These are phyloP conservation scores for Rickenella mellea DNA, from an alignment of 768 basidiomycete species.

Conservation along the genomic window DNA sequence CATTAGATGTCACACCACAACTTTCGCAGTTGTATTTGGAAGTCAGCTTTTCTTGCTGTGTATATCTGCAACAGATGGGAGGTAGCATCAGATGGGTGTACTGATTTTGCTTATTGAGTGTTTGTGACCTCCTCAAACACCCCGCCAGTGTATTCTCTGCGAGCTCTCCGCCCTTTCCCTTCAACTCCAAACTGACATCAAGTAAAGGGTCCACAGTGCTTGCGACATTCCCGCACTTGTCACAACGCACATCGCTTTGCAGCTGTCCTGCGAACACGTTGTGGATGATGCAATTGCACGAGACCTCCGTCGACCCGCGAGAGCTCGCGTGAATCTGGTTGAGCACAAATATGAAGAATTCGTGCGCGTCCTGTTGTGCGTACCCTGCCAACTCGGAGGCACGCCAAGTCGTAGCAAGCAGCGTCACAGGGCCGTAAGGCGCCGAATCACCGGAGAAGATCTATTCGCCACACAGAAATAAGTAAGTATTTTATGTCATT, in stretches of 20 bases:
- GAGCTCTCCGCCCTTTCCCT: conserved; percentile 36
- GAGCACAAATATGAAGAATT: conserved; percentile 73
- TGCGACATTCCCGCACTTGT: conserved; percentile 69
- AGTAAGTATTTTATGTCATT: background rate
- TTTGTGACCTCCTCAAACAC: conserved; percentile 60
- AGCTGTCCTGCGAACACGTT: conserved; percentile 80
- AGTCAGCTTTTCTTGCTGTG: conserved; percentile 76
- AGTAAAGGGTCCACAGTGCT: conserved; percentile 83
- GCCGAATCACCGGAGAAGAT: conserved; percentile 36
- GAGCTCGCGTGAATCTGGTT: conserved; percentile 83
- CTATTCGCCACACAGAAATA: conserved; percentile 16
- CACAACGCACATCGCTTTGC: conserved; percentile 85
- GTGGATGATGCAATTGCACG: conserved; percentile 88
- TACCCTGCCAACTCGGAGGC: conserved; percentile 78
- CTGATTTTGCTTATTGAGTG: too few relatives aligned
- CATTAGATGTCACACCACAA: conserved; percentile 64
- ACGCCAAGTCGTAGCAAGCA: conserved; percentile 80
- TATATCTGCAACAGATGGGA: conserved; percentile 69
- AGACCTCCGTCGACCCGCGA: conserved; percentile 62
- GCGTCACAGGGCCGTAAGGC: conserved; percentile 74
- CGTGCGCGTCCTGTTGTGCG: conserved; percentile 91
- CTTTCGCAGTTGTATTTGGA: conserved; percentile 76
- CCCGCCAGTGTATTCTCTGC: conserved; percentile 58
- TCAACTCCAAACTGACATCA: conserved; percentile 83
- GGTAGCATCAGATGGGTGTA: too few relatives aligned